Conservation (phyloP, 2,329 filamentous ascomycete species). For the Taxawa tesnikishii region DNA sequence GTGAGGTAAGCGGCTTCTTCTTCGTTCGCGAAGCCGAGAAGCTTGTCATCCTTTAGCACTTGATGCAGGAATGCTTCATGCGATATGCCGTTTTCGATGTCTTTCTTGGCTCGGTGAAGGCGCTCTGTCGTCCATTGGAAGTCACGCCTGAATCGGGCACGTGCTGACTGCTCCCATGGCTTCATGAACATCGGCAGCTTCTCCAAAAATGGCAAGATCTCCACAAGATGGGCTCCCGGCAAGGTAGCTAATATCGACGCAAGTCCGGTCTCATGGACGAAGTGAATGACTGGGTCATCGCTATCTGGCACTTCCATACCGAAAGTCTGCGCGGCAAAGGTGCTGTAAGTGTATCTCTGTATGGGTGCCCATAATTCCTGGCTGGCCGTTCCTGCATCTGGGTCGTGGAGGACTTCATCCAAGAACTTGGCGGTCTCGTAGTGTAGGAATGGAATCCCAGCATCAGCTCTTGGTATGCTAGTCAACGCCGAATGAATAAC, state of each 20-base stretch:
- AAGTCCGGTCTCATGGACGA: constrained; percentile 5
- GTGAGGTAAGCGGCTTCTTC: constrained; percentile 8
- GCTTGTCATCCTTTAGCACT: constrained; percentile 6
- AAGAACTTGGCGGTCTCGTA: constrained; percentile 6
- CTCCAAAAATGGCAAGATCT: constrained; percentile 5
- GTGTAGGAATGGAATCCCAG: constrained; percentile 3
- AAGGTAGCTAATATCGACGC: constrained; percentile 5
- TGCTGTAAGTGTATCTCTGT: constrained; percentile 5
- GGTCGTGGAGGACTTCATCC: constrained; percentile 4
- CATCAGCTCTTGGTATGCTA: constrained; percentile 6
- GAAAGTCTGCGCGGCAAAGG: constrained; percentile 5
- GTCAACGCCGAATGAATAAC: constrained; percentile 5
- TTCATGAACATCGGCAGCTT: constrained; percentile 6
- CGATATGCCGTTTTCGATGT: constrained; percentile 1
- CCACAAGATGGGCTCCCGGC: constrained; percentile 4
- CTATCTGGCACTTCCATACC: constrained; percentile 4
- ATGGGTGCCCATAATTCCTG: constrained; percentile 2
- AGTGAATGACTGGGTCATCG: constrained; percentile 4
- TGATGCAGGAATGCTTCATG: constrained; percentile 5
- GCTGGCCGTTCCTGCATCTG: constrained; percentile 1
- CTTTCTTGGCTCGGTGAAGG: constrained; percentile 6
- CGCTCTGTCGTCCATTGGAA: constrained; percentile 4
- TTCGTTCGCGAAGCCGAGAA: constrained; percentile 6
- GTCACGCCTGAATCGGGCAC: constrained; percentile 2
- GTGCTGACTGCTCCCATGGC: constrained; percentile 5